These are phyloP conservation scores for Xylaria acuta DNA, from an alignment of 495 filamentous ascomycete species.

Conservation along the genomic window DNA sequence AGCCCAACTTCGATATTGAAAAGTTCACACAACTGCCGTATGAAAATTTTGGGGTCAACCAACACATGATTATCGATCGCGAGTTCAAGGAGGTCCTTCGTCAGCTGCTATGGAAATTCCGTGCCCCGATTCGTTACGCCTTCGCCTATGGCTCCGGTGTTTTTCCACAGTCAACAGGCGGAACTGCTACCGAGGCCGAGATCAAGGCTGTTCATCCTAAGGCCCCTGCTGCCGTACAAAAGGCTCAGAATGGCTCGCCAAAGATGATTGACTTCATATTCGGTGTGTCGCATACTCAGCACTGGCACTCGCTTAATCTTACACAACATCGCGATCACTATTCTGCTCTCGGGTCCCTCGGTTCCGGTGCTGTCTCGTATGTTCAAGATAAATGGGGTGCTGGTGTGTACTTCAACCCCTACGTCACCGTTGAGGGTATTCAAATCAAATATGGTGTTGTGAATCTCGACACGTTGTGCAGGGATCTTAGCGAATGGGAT, in stretches of 20 bases:
- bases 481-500: conserved; percentile 86
- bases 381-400: conserved; percentile 90
- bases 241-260: conserved; percentile 80
- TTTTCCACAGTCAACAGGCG: conserved; percentile 76
- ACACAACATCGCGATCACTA: conserved; percentile 91
- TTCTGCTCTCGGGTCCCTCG: conserved; percentile 81
- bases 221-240: conserved; percentile 74
- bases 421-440: conserved; percentile 92
- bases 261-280: conserved; percentile 99
- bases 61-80: conserved; percentile 91
- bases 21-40: conserved; percentile 87
- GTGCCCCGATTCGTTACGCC: conserved; percentile 91
- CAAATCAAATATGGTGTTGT: conserved; percentile 98
- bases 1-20: conserved; percentile 75
- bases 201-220: conserved; percentile 73
- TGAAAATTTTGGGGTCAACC: conserved; percentile 89
- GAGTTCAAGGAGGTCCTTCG: conserved; percentile 92
- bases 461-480: conserved; percentile 84
- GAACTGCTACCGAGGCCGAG: conserved; percentile 55
- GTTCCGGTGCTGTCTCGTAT: conserved; percentile 79
- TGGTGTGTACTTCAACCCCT: conserved; percentile 97
- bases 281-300: conserved; percentile 91
- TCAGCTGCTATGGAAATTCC: conserved; percentile 89
- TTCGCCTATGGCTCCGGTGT: conserved; percentile 98
- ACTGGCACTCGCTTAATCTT: conserved; percentile 95